Conservation (phyloP, 78 protist species). For the Mastigamoeba balamuthi region DNA sequence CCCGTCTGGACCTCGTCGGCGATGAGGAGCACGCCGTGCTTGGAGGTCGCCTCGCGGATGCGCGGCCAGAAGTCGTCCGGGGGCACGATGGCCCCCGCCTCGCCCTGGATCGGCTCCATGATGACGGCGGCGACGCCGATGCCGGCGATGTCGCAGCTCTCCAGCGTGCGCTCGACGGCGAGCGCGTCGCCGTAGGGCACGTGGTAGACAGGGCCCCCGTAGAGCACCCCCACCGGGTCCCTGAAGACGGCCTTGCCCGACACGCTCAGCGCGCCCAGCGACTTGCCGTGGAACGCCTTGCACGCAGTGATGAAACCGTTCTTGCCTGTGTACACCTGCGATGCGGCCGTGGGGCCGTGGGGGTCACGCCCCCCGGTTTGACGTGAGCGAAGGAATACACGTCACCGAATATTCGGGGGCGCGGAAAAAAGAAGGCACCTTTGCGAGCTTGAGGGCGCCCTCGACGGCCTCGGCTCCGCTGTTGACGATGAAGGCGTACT, state of each 20-base stretch:
- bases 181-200: slow-evolving; percentile 20
- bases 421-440: too few relatives aligned
- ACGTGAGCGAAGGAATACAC: too few relatives aligned
- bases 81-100: slow-evolving; percentile 76
- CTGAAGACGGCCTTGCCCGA: background rate
- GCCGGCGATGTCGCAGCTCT: background rate
- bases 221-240: slow-evolving; percentile 22
- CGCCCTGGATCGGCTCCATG: slow-evolving; percentile 77
- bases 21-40: background rate
- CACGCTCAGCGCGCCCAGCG: slow-evolving; percentile 22
- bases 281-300: slow-evolving; percentile 53
- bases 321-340: background rate
- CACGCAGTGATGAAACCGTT: slow-evolving; percentile 20
- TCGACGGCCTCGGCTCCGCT: slow-evolving; percentile 77
- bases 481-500: slow-evolving; percentile 58
- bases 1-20: background rate
- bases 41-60: background rate
- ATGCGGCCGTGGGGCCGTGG: too few relatives aligned
- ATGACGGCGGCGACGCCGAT: slow-evolving; percentile 26
- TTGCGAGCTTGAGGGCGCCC: slow-evolving; percentile 63
- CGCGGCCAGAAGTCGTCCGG: slow-evolving; percentile 8
- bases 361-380: too few relatives aligned
- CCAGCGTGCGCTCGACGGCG: slow-evolving; percentile 21
- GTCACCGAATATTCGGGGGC: too few relatives aligned
- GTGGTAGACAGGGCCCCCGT: slow-evolving; percentile 29